Evolutionary conservation across 2,329 filamentous ascomycete genomes (phyloP), one percentile per base, ranked within the genome.

Genomic region (Alternaria triticimaculans): DNA sequence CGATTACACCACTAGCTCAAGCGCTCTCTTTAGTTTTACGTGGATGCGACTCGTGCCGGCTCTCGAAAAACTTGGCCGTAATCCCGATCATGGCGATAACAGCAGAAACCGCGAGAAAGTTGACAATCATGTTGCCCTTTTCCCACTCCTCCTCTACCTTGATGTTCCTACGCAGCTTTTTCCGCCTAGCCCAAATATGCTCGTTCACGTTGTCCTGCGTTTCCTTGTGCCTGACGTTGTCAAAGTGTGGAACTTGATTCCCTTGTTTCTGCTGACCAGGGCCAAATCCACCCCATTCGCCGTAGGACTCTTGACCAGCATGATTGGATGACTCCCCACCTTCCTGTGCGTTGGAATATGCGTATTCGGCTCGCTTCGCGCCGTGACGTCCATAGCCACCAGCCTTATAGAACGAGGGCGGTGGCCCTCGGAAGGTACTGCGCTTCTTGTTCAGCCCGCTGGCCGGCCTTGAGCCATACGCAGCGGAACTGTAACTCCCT

Each of bases 331-430:
- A 10, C 26, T 51, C 44, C 3, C 55, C 61, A 10, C 48, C 33
- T 18, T 63, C 26, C 37, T 71, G 63, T 6, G 72, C 63, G 23
- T 74, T 66, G 15, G 76, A 72, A 25, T 80, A 72, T 2, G 81
- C 81, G 59, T 82, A 73, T 37, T 84, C 84, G 58, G 81, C 80
- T 41, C 89, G 80, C 81, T 91, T 91, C 37, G 86, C 86, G 3
- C 81, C 77, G 62, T 92, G 87, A 3, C 82, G 78, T 51, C 92
- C 92, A 87, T 93, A 96, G 4, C 92, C 93, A 5, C 93, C 94
- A 65, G 87, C 89, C 18, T 90, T 87, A 80, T 93, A 97, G 82
- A 97, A 98, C 67, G 89, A 92, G 0, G 95, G 94, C 55, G 96
- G 94, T 4, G 96, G 95, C 0, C 95, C 95, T 20, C 87, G 88